phyloP scores from a whole-genome alignment of 2,329 filamentous ascomycete species.

The Emergomyces pasteurianus region DNA sequence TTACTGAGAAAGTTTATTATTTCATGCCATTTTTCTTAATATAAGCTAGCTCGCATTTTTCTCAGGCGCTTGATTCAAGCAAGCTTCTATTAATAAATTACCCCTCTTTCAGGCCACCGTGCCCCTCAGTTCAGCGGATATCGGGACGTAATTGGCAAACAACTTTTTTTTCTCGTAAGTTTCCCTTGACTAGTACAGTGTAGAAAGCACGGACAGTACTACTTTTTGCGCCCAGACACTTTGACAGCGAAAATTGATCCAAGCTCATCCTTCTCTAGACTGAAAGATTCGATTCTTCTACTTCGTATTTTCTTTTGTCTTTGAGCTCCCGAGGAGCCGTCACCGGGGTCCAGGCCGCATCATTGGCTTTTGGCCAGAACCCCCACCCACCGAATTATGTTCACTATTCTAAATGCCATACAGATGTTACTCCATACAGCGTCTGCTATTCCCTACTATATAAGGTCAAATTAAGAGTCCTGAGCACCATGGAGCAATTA shows the following conservation, averaged over 20 bases:
- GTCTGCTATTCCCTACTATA: neutral
- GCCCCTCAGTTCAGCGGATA: neutral
- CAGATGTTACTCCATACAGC: too few relatives aligned
- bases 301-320: too few relatives aligned
- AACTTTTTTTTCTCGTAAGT: neutral
- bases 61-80: neutral
- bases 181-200: too few relatives aligned
- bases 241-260: too few relatives aligned
- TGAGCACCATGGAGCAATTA: neutral
- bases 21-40: neutral
- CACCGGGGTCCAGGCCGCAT: neutral
- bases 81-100: conserved; percentile 1
- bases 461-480: too few relatives aligned
- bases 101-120: neutral
- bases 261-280: too few relatives aligned
- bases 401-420: too few relatives aligned
- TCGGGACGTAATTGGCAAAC: conserved; percentile 1
- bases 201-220: too few relatives aligned
- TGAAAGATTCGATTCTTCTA: neutral
- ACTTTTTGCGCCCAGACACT: too few relatives aligned
- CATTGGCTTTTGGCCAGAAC: neutral
- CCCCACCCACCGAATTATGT: neutral
- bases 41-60: neutral
- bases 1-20: neutral
- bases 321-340: neutral